Evolutionary conservation across 139 green algal genomes (phyloP).

Genomic region (Tetraselmis striata): DNA sequence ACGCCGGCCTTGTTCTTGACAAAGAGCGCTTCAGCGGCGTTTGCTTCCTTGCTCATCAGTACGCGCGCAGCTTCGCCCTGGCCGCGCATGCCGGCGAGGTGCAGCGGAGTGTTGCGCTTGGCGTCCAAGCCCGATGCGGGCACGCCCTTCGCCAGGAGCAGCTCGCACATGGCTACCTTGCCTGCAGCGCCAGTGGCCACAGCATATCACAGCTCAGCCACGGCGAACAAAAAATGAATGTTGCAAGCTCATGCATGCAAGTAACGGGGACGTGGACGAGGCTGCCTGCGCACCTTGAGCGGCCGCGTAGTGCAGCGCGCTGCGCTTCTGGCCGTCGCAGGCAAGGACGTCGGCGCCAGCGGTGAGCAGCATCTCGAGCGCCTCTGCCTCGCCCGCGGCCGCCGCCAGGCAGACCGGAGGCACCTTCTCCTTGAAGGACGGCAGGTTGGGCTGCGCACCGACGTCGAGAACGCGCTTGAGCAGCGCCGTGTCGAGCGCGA

Average conservation of each 20-base stretch:
- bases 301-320: not conserved
- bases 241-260: too few species aligned
- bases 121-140: conserved; percentile 17
- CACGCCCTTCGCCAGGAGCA: conserved; percentile 15
- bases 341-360: not conserved
- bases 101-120: conserved; percentile 30
- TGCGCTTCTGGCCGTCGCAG: not conserved
- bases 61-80: conserved; percentile 14
- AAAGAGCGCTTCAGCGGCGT: not conserved
- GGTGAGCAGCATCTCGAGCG: not conserved
- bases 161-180: conserved; percentile 7
- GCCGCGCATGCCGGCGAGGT: conserved; percentile 28
- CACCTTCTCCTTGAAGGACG: conserved; percentile 20
- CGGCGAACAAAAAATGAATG: too few species aligned
- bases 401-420: conserved; percentile 9
- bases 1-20: conserved; percentile 31
- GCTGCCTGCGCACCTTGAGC: not conserved
- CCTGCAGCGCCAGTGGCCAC: too few species aligned
- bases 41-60: conserved; percentile 18
- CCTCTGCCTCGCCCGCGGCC: not conserved
- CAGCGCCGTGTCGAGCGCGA: not conserved
- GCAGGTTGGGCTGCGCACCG: conserved; percentile 8
- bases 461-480: not conserved
- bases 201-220: too few species aligned
- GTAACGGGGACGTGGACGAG: too few species aligned